These are phyloP conservation scores for Wickerhamia fluorescens DNA, from an alignment of 805 yeast genomes.

Conservation along the genomic window DNA sequence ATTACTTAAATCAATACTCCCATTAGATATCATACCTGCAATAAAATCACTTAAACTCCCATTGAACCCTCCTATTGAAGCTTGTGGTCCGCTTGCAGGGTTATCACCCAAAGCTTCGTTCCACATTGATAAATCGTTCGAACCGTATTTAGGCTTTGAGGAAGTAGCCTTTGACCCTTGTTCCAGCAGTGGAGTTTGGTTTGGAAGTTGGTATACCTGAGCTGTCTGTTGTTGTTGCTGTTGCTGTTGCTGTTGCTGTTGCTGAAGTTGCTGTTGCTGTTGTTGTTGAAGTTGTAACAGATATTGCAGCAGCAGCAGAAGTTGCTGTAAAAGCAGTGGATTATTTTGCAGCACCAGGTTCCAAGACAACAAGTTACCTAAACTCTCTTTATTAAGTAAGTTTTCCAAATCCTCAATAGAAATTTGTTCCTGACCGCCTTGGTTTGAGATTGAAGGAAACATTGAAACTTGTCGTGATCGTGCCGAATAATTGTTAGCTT, in stretches of 20 bases:
- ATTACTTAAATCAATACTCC: slow-evolving; percentile 30
- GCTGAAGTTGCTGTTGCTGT: slow-evolving; percentile 2
- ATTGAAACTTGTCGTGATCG: slow-evolving; percentile 15
- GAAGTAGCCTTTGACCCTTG: slow-evolving; percentile 4
- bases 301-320: not conserved
- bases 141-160: slow-evolving; percentile 18
- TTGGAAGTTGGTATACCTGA: slow-evolving; percentile 3
- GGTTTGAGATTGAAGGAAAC: too few relatives aligned
- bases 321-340: slow-evolving; percentile 2
- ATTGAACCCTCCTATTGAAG: slow-evolving; percentile 23
- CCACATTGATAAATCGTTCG: slow-evolving; percentile 19
- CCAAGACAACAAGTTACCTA: slow-evolving; percentile 25
- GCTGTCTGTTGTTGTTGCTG: slow-evolving; percentile 6
- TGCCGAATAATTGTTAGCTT: slow-evolving; percentile 5
- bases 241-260: slow-evolving; percentile 7
- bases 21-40: slow-evolving; percentile 27
- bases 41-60: slow-evolving; percentile 28
- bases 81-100: slow-evolving; percentile 13
- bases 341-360: slow-evolving; percentile 10
- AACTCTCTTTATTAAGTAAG: slow-evolving; percentile 25
- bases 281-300: slow-evolving; percentile 3
- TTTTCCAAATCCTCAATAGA: slow-evolving; percentile 28
- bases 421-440: slow-evolving; percentile 10
- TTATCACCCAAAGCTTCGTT: slow-evolving; percentile 8
- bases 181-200: slow-evolving; percentile 8